Evolutionary conservation across 139 green algal genomes (phyloP), one percentile per base, ranked within the genome.

Genomic region (Coccomyxa sp.): DNA sequence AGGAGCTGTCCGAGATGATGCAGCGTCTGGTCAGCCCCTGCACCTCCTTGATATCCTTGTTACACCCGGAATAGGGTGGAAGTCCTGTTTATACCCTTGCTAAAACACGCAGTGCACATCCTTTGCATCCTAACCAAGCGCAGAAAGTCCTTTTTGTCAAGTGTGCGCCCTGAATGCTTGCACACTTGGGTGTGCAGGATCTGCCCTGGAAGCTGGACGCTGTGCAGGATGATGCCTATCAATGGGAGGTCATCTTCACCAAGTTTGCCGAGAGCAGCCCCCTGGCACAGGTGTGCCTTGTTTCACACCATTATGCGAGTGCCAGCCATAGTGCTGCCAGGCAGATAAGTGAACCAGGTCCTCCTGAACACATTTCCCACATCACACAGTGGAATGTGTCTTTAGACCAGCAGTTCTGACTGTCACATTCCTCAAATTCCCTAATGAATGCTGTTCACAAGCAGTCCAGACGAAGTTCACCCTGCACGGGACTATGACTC

Each of bases 161-260:
- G n/a, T 51, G 3, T 51, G 3, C 38, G 38, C 3, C 38, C 3
- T 51, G 38, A 51, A 7, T 51, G 7, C 38, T 51, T 51, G 38
- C 38, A 51, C 38, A 7, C 38, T 21, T 71, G 63, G 7, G 18
- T 21, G 18, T 71, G 63, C 63, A 71, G 63, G 21, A 25, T 71
- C 63, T 71, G 63, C 63, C 63, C 18, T 71, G 63, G 63, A 71
- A 21, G 63, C 18, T 71, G 21, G 89, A 93, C 67, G 86, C 86
- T 13, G 82, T 85, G 17, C 84, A n/a, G 63, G 88, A 93, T 74
- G 89, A 94, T 68, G 82, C 95, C 63, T 96, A 93, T 86, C 79
- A 86, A n/a, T 97, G 93, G 93, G 80, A 86, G 31, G 90, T 95
- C 67, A 83, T 89, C 79, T 85, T 94, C 67, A 85, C 83, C n/a